Conservation (phyloP, 495 filamentous ascomycete species). For the Aspergillus sclerotiicarbonarius region DNA sequence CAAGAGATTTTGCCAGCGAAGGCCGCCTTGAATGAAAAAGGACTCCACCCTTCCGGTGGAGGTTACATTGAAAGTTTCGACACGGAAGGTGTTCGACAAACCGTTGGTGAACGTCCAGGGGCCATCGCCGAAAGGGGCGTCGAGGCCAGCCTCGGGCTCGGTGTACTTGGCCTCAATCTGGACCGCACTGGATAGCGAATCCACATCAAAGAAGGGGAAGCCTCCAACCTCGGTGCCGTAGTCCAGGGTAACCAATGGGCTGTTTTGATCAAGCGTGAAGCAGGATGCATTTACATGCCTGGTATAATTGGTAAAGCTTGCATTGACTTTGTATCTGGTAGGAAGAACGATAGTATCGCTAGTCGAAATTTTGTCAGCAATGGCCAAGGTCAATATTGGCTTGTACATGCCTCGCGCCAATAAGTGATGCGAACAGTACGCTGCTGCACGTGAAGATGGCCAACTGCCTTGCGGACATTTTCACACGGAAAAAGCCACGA, state of each 20-base stretch:
- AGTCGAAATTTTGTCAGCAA: not conserved
- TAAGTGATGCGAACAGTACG: not conserved
- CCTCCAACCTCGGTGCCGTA: constrained; percentile 17
- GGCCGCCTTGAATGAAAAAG: constrained; percentile 24
- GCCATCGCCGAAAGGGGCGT: constrained; percentile 18
- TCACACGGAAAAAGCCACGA: not conserved
- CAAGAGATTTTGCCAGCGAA: constrained; percentile 20
- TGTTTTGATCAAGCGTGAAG: constrained; percentile 7
- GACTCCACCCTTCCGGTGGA: constrained; percentile 16
- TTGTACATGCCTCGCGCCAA: not conserved
- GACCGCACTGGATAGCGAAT: constrained; percentile 7
- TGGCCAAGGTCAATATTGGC: not conserved
- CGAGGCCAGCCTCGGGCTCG: constrained; percentile 15
- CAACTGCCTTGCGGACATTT: not conserved
- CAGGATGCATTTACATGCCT: not conserved
- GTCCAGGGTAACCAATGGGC: constrained; percentile 10
- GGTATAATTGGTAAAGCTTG: not conserved
- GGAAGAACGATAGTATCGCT: not conserved
- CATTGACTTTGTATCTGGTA: not conserved
- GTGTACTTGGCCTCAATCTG: constrained; percentile 23
- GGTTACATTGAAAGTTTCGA: constrained; percentile 28
- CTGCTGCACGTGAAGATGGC: not conserved
- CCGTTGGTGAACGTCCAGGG: constrained; percentile 22
- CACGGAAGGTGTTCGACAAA: constrained; percentile 21
- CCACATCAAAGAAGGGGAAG: constrained; percentile 12